Conservation (phyloP, 768 basidiomycete species). For the Collybia sp. region DNA sequence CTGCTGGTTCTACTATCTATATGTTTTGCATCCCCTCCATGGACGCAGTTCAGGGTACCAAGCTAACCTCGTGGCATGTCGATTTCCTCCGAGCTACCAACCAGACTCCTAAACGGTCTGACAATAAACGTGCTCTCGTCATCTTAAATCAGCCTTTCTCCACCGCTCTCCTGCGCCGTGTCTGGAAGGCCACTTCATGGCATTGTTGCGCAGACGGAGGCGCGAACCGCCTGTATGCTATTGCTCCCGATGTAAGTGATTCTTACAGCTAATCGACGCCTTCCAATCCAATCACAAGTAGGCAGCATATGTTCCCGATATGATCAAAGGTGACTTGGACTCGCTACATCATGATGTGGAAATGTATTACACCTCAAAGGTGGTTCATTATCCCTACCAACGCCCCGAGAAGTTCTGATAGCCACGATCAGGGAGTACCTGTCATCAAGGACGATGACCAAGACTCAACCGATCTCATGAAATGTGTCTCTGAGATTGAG, state of each 20-base stretch:
- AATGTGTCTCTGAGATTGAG: constrained; percentile 68
- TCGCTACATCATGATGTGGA: constrained; percentile 76
- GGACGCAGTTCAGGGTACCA: too few species aligned
- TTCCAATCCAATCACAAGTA: neutral
- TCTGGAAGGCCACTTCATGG: constrained; percentile 54
- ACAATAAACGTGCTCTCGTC: constrained; percentile 52
- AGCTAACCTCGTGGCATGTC: constrained; percentile 33
- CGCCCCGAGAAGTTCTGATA: neutral
- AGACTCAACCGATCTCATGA: constrained; percentile 93
- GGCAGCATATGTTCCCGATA: constrained; percentile 62
- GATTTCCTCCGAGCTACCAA: constrained; percentile 29
- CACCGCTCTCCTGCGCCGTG: constrained; percentile 46
- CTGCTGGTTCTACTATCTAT: neutral
- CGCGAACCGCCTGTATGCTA: constrained; percentile 72
- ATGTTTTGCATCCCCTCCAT: constrained; percentile 4
- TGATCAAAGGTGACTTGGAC: constrained; percentile 94
- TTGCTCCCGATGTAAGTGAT: constrained; percentile 11
- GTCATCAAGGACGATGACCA: constrained; percentile 69
- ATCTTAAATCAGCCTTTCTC: constrained; percentile 91
- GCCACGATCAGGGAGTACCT: constrained; percentile 52
- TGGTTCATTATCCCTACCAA: constrained; percentile 21
- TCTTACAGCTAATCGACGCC: constrained; percentile 6
- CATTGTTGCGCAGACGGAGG: constrained; percentile 84
- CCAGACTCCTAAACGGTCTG: neutral
- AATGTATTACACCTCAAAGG: constrained; percentile 58